phyloP scores from a whole-genome alignment of 768 basidiomycete species.

The Leccinum uliginosum region DNA sequence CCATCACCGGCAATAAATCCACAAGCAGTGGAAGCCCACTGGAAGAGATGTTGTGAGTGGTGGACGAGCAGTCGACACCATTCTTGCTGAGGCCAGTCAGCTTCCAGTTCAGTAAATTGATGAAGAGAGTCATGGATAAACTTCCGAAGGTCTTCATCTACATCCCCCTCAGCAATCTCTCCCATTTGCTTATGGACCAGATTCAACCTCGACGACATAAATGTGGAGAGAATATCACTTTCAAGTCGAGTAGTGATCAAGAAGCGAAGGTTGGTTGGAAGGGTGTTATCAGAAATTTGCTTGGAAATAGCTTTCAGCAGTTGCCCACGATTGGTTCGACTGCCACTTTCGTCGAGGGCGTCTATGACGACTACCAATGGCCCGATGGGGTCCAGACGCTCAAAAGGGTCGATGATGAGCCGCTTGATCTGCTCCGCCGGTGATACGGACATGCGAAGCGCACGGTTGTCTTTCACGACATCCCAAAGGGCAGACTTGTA shows the following conservation, averaged over 20 bases:
- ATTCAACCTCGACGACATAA: rapidly evolving
- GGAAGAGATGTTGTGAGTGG: neutral
- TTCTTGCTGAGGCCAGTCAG: neutral
- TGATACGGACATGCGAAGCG: neutral
- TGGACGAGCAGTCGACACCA: neutral
- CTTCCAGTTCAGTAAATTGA: rapidly evolving
- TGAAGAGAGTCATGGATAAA: neutral
- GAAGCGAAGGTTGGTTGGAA: neutral
- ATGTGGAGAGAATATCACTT: neutral
- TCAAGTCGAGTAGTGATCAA: too few species aligned
- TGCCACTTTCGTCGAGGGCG: neutral
- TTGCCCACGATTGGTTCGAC: neutral
- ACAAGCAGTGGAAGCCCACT: neutral
- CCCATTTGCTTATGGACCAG: neutral
- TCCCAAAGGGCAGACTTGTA: too few species aligned
- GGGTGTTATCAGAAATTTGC: neutral
- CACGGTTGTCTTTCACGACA: too few species aligned
- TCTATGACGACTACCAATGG: neutral
- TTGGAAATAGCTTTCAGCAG: neutral
- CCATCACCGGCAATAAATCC: neutral
- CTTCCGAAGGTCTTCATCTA: neutral
- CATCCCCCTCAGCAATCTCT: rapidly evolving
- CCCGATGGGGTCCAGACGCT: neutral
- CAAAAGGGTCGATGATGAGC: neutral
- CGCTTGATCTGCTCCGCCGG: neutral